Evolutionary conservation across 495 filamentous ascomycete species (phyloP).

Genomic region (Cercophora samala): DNA sequence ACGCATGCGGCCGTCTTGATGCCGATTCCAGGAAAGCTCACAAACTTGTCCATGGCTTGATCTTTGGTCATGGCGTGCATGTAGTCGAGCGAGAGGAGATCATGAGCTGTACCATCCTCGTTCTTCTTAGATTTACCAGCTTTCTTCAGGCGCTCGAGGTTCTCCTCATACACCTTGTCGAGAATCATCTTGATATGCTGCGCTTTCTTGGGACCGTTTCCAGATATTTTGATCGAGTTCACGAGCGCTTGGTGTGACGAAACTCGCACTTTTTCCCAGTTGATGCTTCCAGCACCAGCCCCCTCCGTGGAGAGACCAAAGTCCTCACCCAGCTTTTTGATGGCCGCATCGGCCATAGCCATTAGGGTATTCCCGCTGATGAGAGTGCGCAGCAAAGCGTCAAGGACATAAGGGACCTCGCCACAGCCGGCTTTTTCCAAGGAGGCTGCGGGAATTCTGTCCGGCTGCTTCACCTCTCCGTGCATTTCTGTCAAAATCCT

Average conservation of each 20-base stretch:
- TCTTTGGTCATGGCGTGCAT: slow-evolving; percentile 63
- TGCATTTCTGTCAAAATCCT: slow-evolving; percentile 64
- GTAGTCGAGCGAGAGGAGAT: slow-evolving; percentile 67
- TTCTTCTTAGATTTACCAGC: neutral
- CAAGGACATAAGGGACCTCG: slow-evolving; percentile 87
- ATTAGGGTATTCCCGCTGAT: slow-evolving; percentile 73
- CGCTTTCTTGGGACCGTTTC: slow-evolving; percentile 63
- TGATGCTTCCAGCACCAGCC: slow-evolving; percentile 63
- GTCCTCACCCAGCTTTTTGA: slow-evolving; percentile 63
- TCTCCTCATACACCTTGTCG: slow-evolving; percentile 72
- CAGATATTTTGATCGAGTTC: slow-evolving; percentile 70
- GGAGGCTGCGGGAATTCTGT: slow-evolving; percentile 70
- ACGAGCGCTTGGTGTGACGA: slow-evolving; percentile 61
- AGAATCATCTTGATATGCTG: slow-evolving; percentile 78
- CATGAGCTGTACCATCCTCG: slow-evolving; percentile 7
- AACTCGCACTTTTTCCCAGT: slow-evolving; percentile 79
- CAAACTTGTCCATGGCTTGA: slow-evolving; percentile 69
- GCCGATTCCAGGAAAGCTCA: slow-evolving; percentile 79
- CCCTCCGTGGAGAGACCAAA: slow-evolving; percentile 56
- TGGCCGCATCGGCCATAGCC: slow-evolving; percentile 63
- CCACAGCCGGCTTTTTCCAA: slow-evolving; percentile 82
- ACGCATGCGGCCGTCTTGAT: slow-evolving; percentile 91
- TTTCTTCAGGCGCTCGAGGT: slow-evolving; percentile 35
- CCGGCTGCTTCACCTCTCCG: slow-evolving; percentile 57
- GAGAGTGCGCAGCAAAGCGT: slow-evolving; percentile 78